These are phyloP conservation scores for Aspergillus felis DNA, from an alignment of 2,329 filamentous ascomycete species.

Conservation along the genomic window DNA sequence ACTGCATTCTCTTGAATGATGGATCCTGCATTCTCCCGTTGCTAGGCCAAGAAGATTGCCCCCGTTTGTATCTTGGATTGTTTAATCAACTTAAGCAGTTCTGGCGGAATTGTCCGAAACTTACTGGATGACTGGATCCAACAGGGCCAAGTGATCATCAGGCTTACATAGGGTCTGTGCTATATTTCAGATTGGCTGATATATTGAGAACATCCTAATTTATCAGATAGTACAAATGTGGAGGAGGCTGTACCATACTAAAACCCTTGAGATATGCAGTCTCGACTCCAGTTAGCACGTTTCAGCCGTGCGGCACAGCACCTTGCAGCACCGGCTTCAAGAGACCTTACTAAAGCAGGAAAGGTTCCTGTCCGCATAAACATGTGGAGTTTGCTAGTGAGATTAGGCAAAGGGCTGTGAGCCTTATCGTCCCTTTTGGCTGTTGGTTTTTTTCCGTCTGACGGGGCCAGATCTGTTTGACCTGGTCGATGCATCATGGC, in stretches of 20 bases:
- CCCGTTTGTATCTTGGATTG: not conserved
- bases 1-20: too few relatives aligned
- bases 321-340: not conserved
- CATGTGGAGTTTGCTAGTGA: not conserved
- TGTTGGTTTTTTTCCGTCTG: not conserved
- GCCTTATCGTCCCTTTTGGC: not conserved
- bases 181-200: not conserved
- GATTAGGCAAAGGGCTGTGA: not conserved
- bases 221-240: not conserved
- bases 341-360: not conserved
- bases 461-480: not conserved
- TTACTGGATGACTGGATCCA: not conserved
- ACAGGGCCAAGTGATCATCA: not conserved
- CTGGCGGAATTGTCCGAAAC: not conserved
- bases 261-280: not conserved
- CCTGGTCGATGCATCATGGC: not conserved
- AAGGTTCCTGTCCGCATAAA: not conserved
- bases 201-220: not conserved
- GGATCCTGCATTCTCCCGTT: too few relatives aligned
- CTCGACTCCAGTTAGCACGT: not conserved
- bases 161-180: not conserved
- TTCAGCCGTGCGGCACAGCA: not conserved
- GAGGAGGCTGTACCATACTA: not conserved
- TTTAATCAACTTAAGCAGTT: not conserved
- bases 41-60: not conserved